Evolutionary conservation across 2,329 filamentous ascomycete genomes (phyloP), one percentile per base, ranked within the genome.

Genomic region (Diplodia sapinea): DNA sequence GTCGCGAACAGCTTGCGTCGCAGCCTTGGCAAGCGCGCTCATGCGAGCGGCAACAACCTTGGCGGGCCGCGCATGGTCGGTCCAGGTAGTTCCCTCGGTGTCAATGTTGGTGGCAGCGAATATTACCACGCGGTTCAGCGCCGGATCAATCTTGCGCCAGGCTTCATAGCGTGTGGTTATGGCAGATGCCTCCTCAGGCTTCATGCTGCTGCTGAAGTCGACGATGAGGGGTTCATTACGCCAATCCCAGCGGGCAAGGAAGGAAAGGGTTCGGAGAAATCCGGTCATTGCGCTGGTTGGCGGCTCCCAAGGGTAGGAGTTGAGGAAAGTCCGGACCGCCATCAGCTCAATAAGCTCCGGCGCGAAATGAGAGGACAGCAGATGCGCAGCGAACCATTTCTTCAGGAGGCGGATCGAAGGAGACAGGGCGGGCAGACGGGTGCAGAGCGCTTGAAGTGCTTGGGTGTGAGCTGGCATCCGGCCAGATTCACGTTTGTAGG

Each of bases 231-330:
- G 91, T 65, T 93, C 89, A 8, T 89, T 84, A 33, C 91, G 88
- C 95, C 95, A 99, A 77, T 98, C 93, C 93, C 95, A 99, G 51
- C 88, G 86, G 1, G 93, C 88, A 15, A 99, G 83, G 77, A 94
- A 91, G 38, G 89, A 82, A 1, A 99, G 82, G 0, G 92, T 91
- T 26, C 94, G 88, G 33, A 96, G 80, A 75, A 99, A 94, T 4
- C 92, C 95, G 0, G 90, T 90, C 72, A 89, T 88, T 11, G 90
- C 84, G 72, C 90, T 94, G 0, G 91, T 90, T 0, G 96, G 94
- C 0, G 86, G 82, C 47, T 86, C 81, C 90, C 92, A 97, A 0
- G 95, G 93, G 71, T 91, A 89, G 0, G 93, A 91, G 59, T 91
- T 87, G 9, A 95, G 82, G 80, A 98, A 99, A 17, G 88, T 87